These are phyloP conservation scores for Boletellus ananas DNA, from an alignment of 768 basidiomycete genomes.

Conservation along the genomic window DNA sequence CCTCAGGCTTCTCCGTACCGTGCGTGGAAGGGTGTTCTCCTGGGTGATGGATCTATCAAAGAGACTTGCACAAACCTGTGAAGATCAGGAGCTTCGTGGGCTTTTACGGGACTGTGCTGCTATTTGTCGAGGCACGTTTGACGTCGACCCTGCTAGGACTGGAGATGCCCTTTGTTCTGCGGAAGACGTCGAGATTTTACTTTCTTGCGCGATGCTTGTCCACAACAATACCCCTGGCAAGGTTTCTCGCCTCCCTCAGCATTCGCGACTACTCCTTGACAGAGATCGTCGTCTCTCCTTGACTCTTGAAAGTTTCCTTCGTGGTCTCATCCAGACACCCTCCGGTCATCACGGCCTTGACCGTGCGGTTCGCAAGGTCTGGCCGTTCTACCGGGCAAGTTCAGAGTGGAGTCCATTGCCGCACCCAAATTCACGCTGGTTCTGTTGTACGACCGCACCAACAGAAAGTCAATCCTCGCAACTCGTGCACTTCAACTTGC, in stretches of 20 bases:
- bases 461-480: constrained; percentile 15
- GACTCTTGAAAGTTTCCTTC: constrained; percentile 15
- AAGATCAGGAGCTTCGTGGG: constrained; percentile 15
- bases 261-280: constrained; percentile 21
- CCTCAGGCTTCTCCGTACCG: constrained; percentile 28
- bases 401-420: constrained; percentile 18
- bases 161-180: constrained; percentile 14
- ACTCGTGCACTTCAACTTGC: constrained; percentile 18
- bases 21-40: constrained; percentile 29
- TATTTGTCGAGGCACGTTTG: constrained; percentile 36
- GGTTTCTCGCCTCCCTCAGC: background rate
- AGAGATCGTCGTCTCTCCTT: constrained; percentile 31
- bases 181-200: constrained; percentile 22
- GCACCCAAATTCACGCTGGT: constrained; percentile 19
- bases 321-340: constrained; percentile 1
- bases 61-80: constrained; percentile 15
- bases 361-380: constrained; percentile 17
- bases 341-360: constrained; percentile 11
- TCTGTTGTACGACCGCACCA: constrained; percentile 15
- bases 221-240: constrained; percentile 24
- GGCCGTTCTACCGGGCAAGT: constrained; percentile 24
- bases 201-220: constrained; percentile 26
- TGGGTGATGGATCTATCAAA: constrained; percentile 38
- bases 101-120: constrained; percentile 36
- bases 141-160: constrained; percentile 18